Evolutionary conservation across 2,329 filamentous ascomycete species (phyloP), one percentile per base, ranked within the genome.

Genomic region (Phaeosphaeriaceae sp.): DNA sequence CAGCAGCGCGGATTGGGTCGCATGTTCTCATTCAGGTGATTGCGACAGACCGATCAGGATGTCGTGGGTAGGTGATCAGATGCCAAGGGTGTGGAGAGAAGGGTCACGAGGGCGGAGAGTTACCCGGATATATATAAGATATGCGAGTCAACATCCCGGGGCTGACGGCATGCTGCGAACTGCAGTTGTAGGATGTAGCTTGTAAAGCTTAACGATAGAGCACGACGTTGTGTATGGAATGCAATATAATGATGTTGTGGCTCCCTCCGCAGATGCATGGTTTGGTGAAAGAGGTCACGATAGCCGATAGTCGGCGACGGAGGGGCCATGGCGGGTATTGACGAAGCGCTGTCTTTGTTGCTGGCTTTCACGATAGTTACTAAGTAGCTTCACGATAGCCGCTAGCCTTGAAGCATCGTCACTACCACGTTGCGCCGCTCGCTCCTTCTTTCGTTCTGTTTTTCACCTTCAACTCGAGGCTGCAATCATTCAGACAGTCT

Each of bases 1-100:
- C 73, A 78, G 65, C 76, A 80, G 69, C 69, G 78, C 55, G 78
- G 78, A 1, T 63, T 80, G 48, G 76, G 76, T 27, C 68, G 72
- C 20, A 69, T 77, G 66, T 71, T 73, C 42, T 68, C 69, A 54
- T 73, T 70, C 53, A 58, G 63, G 46, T 67, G 65, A 67, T 36
- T 36, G 31, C 31, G 31, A 13, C 31, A 36, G 53, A 53, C 46
- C 50, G 51, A 63, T 65, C 50, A 55, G 54, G 46, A 56, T 49
- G 31, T 13, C 9, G 46, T 36, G 17, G 33, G 47, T 46, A 36
- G 47, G 54, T 13, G 48, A n/a, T n/a, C n/a, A n/a, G n/a, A 58
- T 62, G 57, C 31, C 31, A 36, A 50, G 41, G n/a, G 51, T 61
- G 50, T 62, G 53, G 48, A 46, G 48, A 51, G 45, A 48, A 22